Base-by-base conservation (phyloP, 2,329 filamentous ascomycete species). In the Penicillium sp. region DNA sequence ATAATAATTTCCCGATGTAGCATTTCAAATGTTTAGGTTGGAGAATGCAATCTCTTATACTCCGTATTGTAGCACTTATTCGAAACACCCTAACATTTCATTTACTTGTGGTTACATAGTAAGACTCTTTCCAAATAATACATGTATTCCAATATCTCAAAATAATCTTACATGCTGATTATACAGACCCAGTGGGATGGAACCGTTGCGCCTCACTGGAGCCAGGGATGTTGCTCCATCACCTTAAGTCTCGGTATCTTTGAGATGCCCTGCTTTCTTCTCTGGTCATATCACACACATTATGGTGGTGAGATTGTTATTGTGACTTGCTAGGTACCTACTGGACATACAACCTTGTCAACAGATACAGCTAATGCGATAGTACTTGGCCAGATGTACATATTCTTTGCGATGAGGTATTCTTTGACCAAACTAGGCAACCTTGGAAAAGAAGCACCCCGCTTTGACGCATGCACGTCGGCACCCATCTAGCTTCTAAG, bases 141-240 rank as follows among this genome's bases (percentile, higher is more conserved):
- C 31, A 33, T 33, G 33, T 35, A 35, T 35, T 35, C 33, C 33
- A 39, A 38, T 38, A 38, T 38, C 6, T 10, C 41, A 27, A 51
- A n/a, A 29, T 9, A 13, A 27, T 17, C 5, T 47, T 43, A 35
- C 36, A 25, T 12, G 19, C 35, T 4, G 48, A 29, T 38, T 15
- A 41, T 45, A 38, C 36, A 43, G 55, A 59, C 61, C 63, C 63
- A 60, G 47, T 36, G 33, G 61, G 15, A 58, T 63, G 64, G 64
- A 64, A 66, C 60, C 58, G 53, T 64, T 64, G 61, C 61, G 63
- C 61, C 61, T 66, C 59, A 54, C 19, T 35, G 21, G 23, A 21
- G 41, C 8, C 38, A 52, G 21, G 27, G 39, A 35, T 17, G 2
- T 49, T 42, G 36, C 17, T 49, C 17, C 7, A 23, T 43, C 27